Evolutionary conservation across 257 asterid species (phyloP).

Genomic region (Cordia subcordata): DNA sequence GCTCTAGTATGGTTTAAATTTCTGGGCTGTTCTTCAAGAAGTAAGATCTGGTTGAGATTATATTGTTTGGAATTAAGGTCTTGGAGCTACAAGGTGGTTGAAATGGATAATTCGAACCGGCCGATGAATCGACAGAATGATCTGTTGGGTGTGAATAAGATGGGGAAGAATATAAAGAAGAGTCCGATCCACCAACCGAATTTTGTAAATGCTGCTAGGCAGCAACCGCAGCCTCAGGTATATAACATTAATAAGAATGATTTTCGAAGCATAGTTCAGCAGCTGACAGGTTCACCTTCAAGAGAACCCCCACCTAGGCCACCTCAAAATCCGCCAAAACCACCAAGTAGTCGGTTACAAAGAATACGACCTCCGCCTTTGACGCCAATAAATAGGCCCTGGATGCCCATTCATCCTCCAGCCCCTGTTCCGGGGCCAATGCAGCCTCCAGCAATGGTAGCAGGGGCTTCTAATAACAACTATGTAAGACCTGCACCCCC

Average conservation of each 20-base stretch:
- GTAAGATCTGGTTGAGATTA: too few relatives aligned
- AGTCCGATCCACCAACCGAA: conserved; percentile 82
- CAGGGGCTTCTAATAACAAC: too few relatives aligned
- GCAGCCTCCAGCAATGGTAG: conserved; percentile 31
- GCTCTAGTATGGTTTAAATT: too few relatives aligned
- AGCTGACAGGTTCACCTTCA: conserved; percentile 78
- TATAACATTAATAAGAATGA: conserved; percentile 88
- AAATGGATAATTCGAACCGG: conserved; percentile 64
- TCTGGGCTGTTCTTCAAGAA: too few relatives aligned
- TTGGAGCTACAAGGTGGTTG: too few relatives aligned
- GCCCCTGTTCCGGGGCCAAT: conserved; percentile 29
- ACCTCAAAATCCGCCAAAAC: conserved; percentile 53
- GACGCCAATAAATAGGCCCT: conserved; percentile 38
- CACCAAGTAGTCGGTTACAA: conserved; percentile 52
- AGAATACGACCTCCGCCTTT: conserved; percentile 86
- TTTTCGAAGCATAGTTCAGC: conserved; percentile 78
- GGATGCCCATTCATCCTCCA: conserved; percentile 45
- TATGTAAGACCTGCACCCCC: conserved; percentile 4
- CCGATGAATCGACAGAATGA: conserved; percentile 51
- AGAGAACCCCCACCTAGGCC: conserved; percentile 61
- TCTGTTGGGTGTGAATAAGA: conserved; percentile 74
- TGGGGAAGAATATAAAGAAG: conserved; percentile 80
- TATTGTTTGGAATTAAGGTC: too few relatives aligned
- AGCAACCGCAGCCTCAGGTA: conserved; percentile 86
- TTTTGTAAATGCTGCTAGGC: conserved; percentile 53